Evolutionary conservation across 306 rosid genomes (phyloP), one percentile per base, ranked within the genome.

Genomic region (Cucumis hystrix): DNA sequence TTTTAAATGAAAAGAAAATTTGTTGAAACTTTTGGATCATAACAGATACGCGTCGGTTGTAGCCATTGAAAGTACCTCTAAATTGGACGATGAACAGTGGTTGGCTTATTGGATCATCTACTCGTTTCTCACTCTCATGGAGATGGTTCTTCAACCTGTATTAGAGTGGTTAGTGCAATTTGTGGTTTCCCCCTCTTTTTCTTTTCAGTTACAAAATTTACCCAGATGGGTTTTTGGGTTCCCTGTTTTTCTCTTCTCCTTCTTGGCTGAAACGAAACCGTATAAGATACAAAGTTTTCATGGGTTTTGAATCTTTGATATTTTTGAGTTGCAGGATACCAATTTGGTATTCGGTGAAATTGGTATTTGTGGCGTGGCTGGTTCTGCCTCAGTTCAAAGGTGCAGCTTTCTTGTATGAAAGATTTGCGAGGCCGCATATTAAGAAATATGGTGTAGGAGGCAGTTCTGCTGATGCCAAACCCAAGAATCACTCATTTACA

Each of bases 41-140:
- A 41, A 60, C 59, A 94, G 98, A 69, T 94, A 92, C 81, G 98
- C 98, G 65, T 92, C 98, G 12, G 91, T 94, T 85, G 35, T 94
- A 13, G 96, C 98, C 7, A 85, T 89, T 7, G 97, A 94, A 80
- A 89, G 91, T 89, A 30, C 89, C 60, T 82, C 92, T 1, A 94
- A 88, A 45, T n/a, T 85, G 64, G 96, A 90, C 75, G 95, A 92
- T 60, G 88, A 92, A 55, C 97, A 92, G 67, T 94, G 98, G 98
- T 96, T 94, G 81, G 91, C 98, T 72, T 94, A 94, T 66, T 94
- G 98, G 98, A 90, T 94, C 69, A 43, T 90, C 30, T 94, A 92
- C 91, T 94, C 98, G 0, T 87, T 90, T 71, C 90, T 94, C 83
- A 86, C 98, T 6, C 98, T 94, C 59, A 5, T 77, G 75, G 98